phyloP scores from a whole-genome alignment of 352 stramenopile species.

The Pythium sp. region DNA sequence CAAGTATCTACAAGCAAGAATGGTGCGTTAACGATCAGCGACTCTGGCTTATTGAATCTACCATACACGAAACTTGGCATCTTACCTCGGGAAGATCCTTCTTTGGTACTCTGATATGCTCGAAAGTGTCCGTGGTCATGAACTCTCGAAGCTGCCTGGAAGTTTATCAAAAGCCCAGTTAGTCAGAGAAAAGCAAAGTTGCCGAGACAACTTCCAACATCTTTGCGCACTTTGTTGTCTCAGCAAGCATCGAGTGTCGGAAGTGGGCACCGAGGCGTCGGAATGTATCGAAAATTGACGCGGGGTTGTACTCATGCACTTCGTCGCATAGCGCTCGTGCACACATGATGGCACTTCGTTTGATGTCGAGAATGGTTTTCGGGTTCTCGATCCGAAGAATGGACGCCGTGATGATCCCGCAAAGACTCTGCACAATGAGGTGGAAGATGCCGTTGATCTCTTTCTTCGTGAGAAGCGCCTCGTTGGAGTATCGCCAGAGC shows the following conservation, averaged over 20 bases:
- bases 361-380: slow-evolving; percentile 67
- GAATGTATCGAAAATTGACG: slow-evolving; percentile 66
- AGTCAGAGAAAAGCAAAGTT: background rate
- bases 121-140: slow-evolving; percentile 69
- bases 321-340: slow-evolving; percentile 64
- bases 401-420: slow-evolving; percentile 61
- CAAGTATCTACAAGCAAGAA: slow-evolving; percentile 29
- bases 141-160: slow-evolving; percentile 59
- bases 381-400: slow-evolving; percentile 54
- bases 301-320: slow-evolving; percentile 72
- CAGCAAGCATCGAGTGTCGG: slow-evolving; percentile 47
- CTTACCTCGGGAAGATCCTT: slow-evolving; percentile 41
- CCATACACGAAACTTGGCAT: background rate
- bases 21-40: background rate
- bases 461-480: slow-evolving; percentile 72
- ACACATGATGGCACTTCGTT: slow-evolving; percentile 54
- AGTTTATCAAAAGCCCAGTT: background rate
- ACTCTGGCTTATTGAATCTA: background rate
- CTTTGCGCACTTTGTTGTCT: slow-evolving; percentile 57
- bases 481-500: slow-evolving; percentile 68
- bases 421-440: slow-evolving; percentile 72
- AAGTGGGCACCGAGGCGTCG: slow-evolving; percentile 57
- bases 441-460: slow-evolving; percentile 82
- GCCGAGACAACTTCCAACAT: background rate
- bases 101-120: slow-evolving; percentile 44